These are phyloP conservation scores for Rhododendron kiyosumense DNA, from an alignment of 148 eudicot genomes.

Conservation along the genomic window DNA sequence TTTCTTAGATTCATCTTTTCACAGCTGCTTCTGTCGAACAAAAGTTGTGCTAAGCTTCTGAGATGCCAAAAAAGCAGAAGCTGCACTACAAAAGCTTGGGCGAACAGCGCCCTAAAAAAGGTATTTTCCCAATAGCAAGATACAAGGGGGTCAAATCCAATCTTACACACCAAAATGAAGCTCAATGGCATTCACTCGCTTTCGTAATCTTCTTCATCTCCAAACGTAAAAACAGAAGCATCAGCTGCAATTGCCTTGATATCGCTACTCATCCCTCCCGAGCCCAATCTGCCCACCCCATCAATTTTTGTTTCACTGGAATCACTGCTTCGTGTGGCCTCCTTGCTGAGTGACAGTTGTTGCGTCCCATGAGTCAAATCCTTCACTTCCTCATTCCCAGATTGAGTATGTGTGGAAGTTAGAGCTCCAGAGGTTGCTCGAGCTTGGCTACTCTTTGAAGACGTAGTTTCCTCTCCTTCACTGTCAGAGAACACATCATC, in stretches of 20 bases:
- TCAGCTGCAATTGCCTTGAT: constrained; percentile 97
- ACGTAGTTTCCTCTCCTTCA: constrained; percentile 64
- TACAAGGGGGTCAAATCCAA: not conserved
- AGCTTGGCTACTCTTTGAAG: constrained; percentile 31
- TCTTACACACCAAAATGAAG: not conserved
- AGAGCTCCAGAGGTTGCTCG: constrained; percentile 20
- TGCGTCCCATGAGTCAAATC: constrained; percentile 36
- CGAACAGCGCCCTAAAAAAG: not conserved
- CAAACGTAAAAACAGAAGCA: constrained; percentile 94
- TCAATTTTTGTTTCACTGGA: constrained; percentile 18
- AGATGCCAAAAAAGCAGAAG: not conserved
- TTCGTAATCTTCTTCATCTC: constrained; percentile 84
- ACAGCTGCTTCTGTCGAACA: not conserved
- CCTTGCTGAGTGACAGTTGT: constrained; percentile 39
- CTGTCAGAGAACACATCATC: constrained; percentile 91
- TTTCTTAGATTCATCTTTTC: not conserved
- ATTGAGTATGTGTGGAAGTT: constrained; percentile 15
- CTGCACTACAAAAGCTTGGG: no score
- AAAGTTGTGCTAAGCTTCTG: not conserved
- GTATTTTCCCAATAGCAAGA: not conserved
- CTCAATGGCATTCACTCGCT: constrained; percentile 47
- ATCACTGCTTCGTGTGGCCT: constrained; percentile 17
- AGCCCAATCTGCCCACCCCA: constrained; percentile 20
- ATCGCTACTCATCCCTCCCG: constrained; percentile 42
- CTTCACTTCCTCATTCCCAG: constrained; percentile 18